Percentiles rank a stretch among this genome's conserved stretches.
Conservation (phyloP, 2,329 filamentous ascomycete genomes). For the Neonectria ditissima region DNA sequence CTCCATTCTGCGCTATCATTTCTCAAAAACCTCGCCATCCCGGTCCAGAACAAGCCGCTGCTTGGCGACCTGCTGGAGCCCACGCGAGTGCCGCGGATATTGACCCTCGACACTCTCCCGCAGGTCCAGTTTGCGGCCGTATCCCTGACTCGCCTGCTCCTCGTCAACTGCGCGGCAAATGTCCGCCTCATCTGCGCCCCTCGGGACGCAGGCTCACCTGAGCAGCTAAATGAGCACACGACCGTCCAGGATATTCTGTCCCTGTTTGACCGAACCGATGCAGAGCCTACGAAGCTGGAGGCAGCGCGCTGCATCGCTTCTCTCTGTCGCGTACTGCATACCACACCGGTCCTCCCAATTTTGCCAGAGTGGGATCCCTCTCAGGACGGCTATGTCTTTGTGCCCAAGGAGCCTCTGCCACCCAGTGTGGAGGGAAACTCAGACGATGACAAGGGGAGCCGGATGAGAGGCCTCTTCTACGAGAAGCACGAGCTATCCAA, state of each 20-base stretch:
- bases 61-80: slow-evolving; percentile 62
- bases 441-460: slow-evolving; percentile 32
- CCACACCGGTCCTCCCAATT: slow-evolving; percentile 47
- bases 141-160: slow-evolving; percentile 67
- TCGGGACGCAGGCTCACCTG: slow-evolving; percentile 49
- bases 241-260: slow-evolving; percentile 53
- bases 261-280: slow-evolving; percentile 54
- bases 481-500: slow-evolving; percentile 55
- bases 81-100: slow-evolving; percentile 64
- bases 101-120: slow-evolving; percentile 61
- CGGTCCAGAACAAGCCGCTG: slow-evolving; percentile 63
- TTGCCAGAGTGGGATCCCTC: slow-evolving; percentile 52
- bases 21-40: slow-evolving; percentile 74
- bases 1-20: slow-evolving; percentile 70
- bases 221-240: slow-evolving; percentile 43
- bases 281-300: slow-evolving; percentile 69
- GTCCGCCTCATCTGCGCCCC: slow-evolving; percentile 61
- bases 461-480: slow-evolving; percentile 57
- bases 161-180: slow-evolving; percentile 65
- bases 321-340: slow-evolving; percentile 67
- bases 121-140: slow-evolving; percentile 72
- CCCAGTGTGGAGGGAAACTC: slow-evolving; percentile 1
- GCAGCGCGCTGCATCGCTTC: slow-evolving; percentile 65
- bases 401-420: slow-evolving; percentile 14
- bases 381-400: slow-evolving; percentile 35